Conservation (phyloP, 202 grass and related monocot genomes). For the Panicum hallii region DNA sequence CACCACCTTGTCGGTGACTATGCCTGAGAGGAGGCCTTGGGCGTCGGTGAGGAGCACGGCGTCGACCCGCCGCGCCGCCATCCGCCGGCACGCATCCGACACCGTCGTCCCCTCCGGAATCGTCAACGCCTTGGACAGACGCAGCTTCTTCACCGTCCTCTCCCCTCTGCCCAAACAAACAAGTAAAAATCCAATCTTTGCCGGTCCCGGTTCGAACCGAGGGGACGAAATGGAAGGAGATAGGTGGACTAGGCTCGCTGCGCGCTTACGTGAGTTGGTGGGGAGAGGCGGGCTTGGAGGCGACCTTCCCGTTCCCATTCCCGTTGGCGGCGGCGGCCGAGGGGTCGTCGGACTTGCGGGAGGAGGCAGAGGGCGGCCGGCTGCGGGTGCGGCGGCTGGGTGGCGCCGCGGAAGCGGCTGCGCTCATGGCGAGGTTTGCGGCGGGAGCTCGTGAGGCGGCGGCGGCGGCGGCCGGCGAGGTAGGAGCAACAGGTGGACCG, state of each 20-base stretch:
- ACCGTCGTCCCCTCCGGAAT: slow-evolving; percentile 87
- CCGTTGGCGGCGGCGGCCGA: slow-evolving; percentile 43
- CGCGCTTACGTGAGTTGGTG: slow-evolving; percentile 50
- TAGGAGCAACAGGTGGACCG: slow-evolving; percentile 38
- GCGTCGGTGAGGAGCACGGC: slow-evolving; percentile 86
- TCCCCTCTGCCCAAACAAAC: slow-evolving; percentile 59
- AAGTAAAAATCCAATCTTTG: slow-evolving; percentile 48
- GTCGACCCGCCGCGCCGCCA: slow-evolving; percentile 79
- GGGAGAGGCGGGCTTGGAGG: slow-evolving; percentile 58
- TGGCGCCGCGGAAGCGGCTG: slow-evolving; percentile 34
- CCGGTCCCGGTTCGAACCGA: not conserved
- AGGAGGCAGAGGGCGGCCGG: slow-evolving; percentile 50
- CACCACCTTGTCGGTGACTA: slow-evolving; percentile 89
- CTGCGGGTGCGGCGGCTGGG: slow-evolving; percentile 45
- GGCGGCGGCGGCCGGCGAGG: slow-evolving; percentile 40
- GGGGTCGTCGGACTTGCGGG: slow-evolving; percentile 52
- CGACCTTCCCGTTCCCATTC: slow-evolving; percentile 54
- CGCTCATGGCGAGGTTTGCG: slow-evolving; percentile 35
- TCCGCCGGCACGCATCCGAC: slow-evolving; percentile 86
- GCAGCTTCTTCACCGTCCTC: slow-evolving; percentile 96
- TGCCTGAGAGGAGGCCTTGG: slow-evolving; percentile 94
- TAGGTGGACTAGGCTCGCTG: not conserved
- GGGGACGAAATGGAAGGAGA: not conserved
- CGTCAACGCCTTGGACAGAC: slow-evolving; percentile 92
- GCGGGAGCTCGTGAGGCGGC: not conserved